Evolutionary conservation across 371 early-diverging fungal species (phyloP), one percentile per base, ranked within the genome.

Genomic region (Mortierella sp.): DNA sequence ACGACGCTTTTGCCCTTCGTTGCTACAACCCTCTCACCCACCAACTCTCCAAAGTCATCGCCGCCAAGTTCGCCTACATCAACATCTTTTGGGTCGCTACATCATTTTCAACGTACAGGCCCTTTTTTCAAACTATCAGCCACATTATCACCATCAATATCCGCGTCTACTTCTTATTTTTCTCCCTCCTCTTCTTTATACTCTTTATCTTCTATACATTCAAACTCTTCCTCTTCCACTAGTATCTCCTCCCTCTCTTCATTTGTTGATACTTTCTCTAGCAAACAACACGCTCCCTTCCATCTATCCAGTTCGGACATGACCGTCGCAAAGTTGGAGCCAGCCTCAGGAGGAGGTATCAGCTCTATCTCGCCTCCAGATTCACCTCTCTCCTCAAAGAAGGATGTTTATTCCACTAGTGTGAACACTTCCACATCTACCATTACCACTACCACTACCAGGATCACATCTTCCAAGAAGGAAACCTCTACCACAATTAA

Each of bases 311-410:
- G 8, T 19, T 57, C 63, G 19, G 56, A 29, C 69, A 75, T 75
- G 75, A 75, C 75, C 42, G 75, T 75, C 31, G 57, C 75, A 26
- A 75, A 75, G 43, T 66, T 75, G 57, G 75, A 70, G 8, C 65
- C 69, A 9, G 12, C 65, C 66, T 23, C 59, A 1, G 64, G 34
- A 15, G 58, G 35, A 42, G 60, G 61, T 51, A 62, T 61, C 54
- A 58, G 51, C 3, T 28, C 58, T 49, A 40, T 49, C 19, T 64
- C 74, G 28, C 74, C 68, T 9, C 68, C 68, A 28, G 28, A 15
- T 22, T 60, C 64, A 8, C 68, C 64, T 13, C 60, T 64, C 53
- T 64, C 74, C 17, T 10, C n/a, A n/a, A 66, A 66, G n/a, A 47
- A 56, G 51, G 35, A 12, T 47, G 40, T 28, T 40, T 55, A 61